Base-by-base conservation (phyloP, 306 rosid species). In the Sophora flavescens region DNA sequence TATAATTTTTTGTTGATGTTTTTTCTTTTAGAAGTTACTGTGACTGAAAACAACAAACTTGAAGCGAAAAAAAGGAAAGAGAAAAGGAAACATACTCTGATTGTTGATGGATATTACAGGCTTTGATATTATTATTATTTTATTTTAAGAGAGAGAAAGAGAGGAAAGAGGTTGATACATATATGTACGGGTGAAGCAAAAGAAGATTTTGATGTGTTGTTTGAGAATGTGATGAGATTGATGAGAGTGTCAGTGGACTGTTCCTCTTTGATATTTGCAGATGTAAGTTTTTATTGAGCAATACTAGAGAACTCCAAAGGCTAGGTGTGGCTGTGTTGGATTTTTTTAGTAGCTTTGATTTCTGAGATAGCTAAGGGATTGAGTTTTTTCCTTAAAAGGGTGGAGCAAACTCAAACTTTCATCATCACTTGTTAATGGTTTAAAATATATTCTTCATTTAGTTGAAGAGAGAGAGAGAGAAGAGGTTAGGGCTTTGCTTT, bases 171-270 rank as follows among this genome's bases (percentile, higher is more conserved):
- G 74, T 16, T 60, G 58, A 60, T 50, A 12, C 11, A 7, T 41
- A 7, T 41, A 64, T 3, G 16, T 68, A 81, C 82, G 87, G 84
- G 82, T 45, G 92, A 85, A 81, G 88, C 81, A 64, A 68, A 64
- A 76, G 86, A 36, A 84, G 82, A 74, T 16, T 77, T 63, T 65
- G 70, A 47, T 76, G 80, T 63, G 80, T 63, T 76, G n/a, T n/a
- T n/a, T n/a, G 86, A 52, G 78, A 67, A 77, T 58, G 74, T 78
- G 92, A 93, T 72, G 89, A 88, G 96, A 91, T 78, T 84, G 91
- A 84, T 91, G 90, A 84, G 87, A 86, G 87, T 64, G 61, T 76
- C 87, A 87, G 87, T 76, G 71, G 89, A 73, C 83, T 85, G 72
- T 69, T 84, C 69, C 80, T 53, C 58, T 73, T 76, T 82, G 56